These are phyloP conservation scores for Cladosporium cucumerinum DNA, from an alignment of 2,329 filamentous ascomycete genomes.

Conservation along the genomic window DNA sequence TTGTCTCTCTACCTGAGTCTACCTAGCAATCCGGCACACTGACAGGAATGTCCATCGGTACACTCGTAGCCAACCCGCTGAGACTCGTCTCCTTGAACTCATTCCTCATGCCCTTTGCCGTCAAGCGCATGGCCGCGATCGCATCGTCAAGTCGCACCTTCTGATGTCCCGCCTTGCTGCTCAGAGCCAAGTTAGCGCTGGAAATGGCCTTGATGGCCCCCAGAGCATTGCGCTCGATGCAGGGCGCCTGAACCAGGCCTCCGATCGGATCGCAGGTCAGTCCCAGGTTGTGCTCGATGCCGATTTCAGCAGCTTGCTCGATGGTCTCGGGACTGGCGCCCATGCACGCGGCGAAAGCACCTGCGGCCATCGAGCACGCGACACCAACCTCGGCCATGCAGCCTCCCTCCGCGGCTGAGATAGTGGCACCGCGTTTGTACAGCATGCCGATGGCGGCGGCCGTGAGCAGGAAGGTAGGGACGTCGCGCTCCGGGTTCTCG, in stretches of 20 bases:
- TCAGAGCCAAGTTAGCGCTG: conserved; percentile 50
- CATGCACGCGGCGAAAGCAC: conserved; percentile 52
- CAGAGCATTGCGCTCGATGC: conserved; percentile 52
- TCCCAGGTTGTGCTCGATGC: conserved; percentile 53
- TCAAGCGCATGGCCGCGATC: conserved; percentile 51
- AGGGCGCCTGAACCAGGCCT: conserved; percentile 51
- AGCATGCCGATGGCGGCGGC: conserved; percentile 52
- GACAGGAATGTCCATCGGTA: conserved; percentile 50
- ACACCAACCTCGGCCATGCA: conserved; percentile 56
- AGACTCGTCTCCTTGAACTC: conserved; percentile 55
- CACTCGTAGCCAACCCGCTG: conserved; percentile 51
- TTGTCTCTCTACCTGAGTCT: background rate
- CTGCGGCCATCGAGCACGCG: conserved; percentile 52
- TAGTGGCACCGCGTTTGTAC: conserved; percentile 53
- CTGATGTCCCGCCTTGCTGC: conserved; percentile 44
- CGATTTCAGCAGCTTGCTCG: conserved; percentile 52
- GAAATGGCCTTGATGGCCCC: conserved; percentile 53
- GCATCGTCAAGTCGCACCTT: conserved; percentile 52
- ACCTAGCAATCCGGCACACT: conserved; percentile 51
- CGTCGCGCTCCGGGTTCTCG: conserved; percentile 50
- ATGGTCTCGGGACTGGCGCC: conserved; percentile 51
- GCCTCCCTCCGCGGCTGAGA: conserved; percentile 51
- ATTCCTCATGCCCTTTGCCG: conserved; percentile 51
- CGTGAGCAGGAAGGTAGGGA: conserved; percentile 50
- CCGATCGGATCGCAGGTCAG: conserved; percentile 52